These are phyloP conservation scores for Polytolypa hystricis DNA, from an alignment of 2,329 filamentous ascomycete species.

Conservation along the genomic window DNA sequence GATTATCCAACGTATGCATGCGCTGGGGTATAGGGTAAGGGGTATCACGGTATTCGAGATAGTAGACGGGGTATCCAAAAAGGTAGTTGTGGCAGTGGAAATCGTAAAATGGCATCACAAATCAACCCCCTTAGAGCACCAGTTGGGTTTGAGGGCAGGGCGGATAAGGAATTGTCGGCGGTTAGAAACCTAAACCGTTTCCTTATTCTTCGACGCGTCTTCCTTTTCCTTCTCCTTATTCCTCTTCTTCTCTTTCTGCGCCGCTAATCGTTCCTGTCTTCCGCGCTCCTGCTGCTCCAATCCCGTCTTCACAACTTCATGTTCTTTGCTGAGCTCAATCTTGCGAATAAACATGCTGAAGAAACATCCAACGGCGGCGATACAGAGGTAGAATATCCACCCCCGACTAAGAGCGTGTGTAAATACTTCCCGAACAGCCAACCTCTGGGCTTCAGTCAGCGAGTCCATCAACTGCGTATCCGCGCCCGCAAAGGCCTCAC, in stretches of 20 bases:
- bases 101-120: no score
- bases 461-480: constrained; percentile 26
- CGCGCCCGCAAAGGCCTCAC: constrained; percentile 12
- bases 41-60: no score
- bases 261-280: constrained; percentile 22
- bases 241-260: constrained; percentile 2
- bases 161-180: no score
- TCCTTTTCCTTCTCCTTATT: constrained; percentile 1
- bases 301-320: constrained; percentile 35
- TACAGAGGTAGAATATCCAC: constrained; percentile 40
- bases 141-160: no score
- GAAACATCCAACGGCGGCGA: constrained; percentile 26
- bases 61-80: no score
- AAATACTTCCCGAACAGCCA: constrained; percentile 32
- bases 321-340: constrained; percentile 29
- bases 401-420: constrained; percentile 35
- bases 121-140: no score
- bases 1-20: no score
- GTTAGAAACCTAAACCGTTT: no score
- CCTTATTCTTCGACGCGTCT: no score
- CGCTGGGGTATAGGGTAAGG: no score
- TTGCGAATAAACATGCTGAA: constrained; percentile 31
- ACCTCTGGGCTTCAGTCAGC: constrained; percentile 18
- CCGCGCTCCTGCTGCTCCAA: constrained; percentile 35
- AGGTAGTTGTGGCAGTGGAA: no score